These are phyloP conservation scores for Calonectria leucothoes DNA, from an alignment of 2,329 filamentous ascomycete species.

Conservation along the genomic window DNA sequence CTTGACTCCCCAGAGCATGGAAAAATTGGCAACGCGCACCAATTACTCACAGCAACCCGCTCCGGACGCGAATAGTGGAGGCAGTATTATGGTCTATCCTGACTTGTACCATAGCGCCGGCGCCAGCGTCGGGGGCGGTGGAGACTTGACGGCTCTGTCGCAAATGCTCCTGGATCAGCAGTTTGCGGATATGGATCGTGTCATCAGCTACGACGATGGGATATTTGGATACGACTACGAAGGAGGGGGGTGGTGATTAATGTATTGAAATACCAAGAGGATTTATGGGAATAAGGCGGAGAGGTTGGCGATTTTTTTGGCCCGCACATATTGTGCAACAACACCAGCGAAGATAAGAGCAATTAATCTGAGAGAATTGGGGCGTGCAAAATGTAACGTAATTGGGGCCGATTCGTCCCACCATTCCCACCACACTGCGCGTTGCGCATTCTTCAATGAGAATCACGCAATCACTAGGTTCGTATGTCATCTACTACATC, in stretches of 20 bases:
- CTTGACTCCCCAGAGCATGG: neutral
- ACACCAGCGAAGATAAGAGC: neutral
- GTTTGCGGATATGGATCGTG: conserved; percentile 7
- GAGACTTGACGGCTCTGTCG: conserved; percentile 11
- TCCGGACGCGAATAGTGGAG: neutral
- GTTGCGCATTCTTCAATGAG: neutral
- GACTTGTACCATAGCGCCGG: conserved; percentile 1
- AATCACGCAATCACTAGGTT: neutral
- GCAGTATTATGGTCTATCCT: neutral
- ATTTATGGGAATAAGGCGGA: neutral
- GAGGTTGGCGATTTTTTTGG: neutral
- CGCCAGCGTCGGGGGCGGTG: neutral
- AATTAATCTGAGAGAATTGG: neutral
- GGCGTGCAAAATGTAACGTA: conserved; percentile 3
- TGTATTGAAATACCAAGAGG: neutral
- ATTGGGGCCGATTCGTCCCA: neutral
- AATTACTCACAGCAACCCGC: neutral
- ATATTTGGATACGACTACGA: conserved; percentile 9
- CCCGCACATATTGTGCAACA: neutral
- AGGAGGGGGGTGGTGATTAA: conserved; percentile 7
- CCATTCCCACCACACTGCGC: neutral
- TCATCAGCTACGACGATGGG: conserved; percentile 10
- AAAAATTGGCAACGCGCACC: neutral
- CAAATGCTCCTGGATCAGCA: conserved; percentile 14
- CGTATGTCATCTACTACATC: neutral